Percentiles rank a stretch among this genome's conserved stretches.
Evolutionary conservation across 345 rosid genomes (phyloP).

Genomic region (Lagerstroemia speciosa): DNA sequence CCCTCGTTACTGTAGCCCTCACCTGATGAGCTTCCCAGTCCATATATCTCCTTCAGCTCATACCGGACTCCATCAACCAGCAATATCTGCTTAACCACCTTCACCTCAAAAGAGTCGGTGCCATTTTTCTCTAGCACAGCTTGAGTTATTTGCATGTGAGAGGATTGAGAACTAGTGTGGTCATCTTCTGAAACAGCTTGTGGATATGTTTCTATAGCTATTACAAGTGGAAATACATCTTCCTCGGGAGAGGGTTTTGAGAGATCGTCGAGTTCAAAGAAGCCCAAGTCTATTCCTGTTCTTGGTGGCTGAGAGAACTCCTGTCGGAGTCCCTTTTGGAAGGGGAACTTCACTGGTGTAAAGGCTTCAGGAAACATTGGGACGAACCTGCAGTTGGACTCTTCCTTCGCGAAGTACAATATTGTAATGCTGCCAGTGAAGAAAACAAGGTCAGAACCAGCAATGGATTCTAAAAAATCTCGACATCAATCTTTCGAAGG

Average conservation of each 20-base stretch:
- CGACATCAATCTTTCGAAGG: background rate
- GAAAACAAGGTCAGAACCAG: background rate
- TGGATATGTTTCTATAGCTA: conserved; percentile 52
- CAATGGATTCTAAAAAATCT: background rate
- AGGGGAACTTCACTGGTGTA: conserved; percentile 49
- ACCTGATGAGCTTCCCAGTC: conserved; percentile 51
- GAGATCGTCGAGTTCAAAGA: conserved; percentile 70
- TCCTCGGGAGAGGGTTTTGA: conserved; percentile 57
- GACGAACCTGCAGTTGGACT: conserved; percentile 51
- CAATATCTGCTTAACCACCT: conserved; percentile 71
- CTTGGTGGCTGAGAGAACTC: conserved; percentile 72
- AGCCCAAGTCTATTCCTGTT: conserved; percentile 75
- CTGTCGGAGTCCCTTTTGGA: conserved; percentile 61
- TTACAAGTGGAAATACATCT: conserved; percentile 78
- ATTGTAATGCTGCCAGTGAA: conserved; percentile 52
- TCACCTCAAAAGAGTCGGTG: conserved; percentile 43
- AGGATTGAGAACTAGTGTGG: conserved; percentile 20
- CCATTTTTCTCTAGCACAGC: conserved; percentile 53
- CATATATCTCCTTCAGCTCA: conserved; percentile 71
- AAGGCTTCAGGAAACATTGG: conserved; percentile 60
- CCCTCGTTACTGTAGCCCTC: conserved; percentile 39
- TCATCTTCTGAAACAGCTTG: conserved; percentile 18
- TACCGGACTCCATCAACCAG: conserved; percentile 71
- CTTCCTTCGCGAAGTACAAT: conserved; percentile 77
- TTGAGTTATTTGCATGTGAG: conserved; percentile 72